Base-by-base conservation (phyloP, 2,329 filamentous ascomycete species). In the Trichoderma harzianum region DNA sequence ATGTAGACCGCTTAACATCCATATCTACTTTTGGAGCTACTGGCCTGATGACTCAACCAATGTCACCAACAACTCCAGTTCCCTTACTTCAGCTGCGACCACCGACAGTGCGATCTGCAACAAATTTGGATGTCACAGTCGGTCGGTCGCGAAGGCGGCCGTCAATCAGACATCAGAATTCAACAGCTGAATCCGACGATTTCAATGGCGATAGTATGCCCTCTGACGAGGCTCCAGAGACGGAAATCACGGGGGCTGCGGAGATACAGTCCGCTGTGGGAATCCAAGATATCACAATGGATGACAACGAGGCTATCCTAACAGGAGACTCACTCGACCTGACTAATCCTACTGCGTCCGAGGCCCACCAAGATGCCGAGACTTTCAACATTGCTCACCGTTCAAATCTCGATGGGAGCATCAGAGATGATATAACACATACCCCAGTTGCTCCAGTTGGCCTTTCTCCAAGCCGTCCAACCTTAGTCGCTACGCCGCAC, bases 341-440 rank as follows among this genome's bases (percentile, higher is more conserved):
- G 73, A 89, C 91, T 3, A 92, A 93, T 8, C 92, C 92, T 2
- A 92, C 92, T 39, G 92, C 92, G 3, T 95, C 94, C 0, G 94
- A 96, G 77, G 89, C 91, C n/a, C 81, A 82, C 61, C 92, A 94
- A 76, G 93, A 97, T 76, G 89, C 93, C 14, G 94, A 95, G 71
- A 94, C 94, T 0, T 98, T 98, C 82, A 97, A 97, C 82, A 97
- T 98, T 77, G 94, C 93, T 7, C 95, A 98, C 80, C 91, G 93
- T 68, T 91, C 91, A 62, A 89, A 92, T 1, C 89, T 96, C 43
- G 94, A 97, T 78, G 94, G 93, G 64, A 97, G 93, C 81, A 91
- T 95, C 72, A 90, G 91, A 76, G 94, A 93, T 78, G 90, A 89
- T 72, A 88, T 89, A 39, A 88, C 91, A 4, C 90, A 92, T 58